Conservation (phyloP, 176 grass and related monocot genomes). For the Miscanthus lutarioriparius region DNA sequence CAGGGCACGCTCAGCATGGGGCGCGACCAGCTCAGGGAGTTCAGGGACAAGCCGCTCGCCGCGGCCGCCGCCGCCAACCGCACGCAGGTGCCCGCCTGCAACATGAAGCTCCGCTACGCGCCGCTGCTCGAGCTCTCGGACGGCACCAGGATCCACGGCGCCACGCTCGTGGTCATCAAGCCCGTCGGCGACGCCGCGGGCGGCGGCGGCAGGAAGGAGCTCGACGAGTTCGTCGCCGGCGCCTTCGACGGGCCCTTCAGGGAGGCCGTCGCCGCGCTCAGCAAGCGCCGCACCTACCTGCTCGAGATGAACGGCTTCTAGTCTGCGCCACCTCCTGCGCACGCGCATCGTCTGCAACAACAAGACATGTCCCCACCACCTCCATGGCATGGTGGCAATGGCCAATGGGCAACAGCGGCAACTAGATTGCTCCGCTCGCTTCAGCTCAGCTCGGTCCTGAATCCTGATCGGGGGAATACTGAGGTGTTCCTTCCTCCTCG, state of each 20-base stretch:
- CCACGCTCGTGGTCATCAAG: conserved; percentile 73
- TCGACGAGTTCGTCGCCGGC: conserved; percentile 55
- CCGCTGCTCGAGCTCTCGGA: conserved; percentile 65
- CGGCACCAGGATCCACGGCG: conserved; percentile 69
- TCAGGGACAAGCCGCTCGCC: conserved; percentile 65
- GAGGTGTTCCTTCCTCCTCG: conserved; percentile 4
- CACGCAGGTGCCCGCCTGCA: conserved; percentile 75
- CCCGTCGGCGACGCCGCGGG: conserved; percentile 59
- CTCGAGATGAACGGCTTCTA: conserved; percentile 92
- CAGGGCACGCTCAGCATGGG: conserved; percentile 74
- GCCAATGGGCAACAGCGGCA: background rate
- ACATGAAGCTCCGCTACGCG: conserved; percentile 86
- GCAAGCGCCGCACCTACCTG: conserved; percentile 74
- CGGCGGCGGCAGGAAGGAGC: conserved; percentile 53
- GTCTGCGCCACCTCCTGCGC: background rate
- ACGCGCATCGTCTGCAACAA: background rate
- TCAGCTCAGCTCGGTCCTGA: conserved; percentile 1
- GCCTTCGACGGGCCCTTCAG: conserved; percentile 63
- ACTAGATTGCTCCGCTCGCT: background rate
- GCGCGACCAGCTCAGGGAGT: conserved; percentile 60
- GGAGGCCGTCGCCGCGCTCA: conserved; percentile 58
- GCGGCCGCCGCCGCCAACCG: conserved; percentile 53
- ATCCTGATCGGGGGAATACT: background rate
- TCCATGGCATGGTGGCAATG: background rate
- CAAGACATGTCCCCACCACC: background rate